Base-by-base conservation (phyloP, 2,329 filamentous ascomycete genomes). In the Colletotrichum sp. region DNA sequence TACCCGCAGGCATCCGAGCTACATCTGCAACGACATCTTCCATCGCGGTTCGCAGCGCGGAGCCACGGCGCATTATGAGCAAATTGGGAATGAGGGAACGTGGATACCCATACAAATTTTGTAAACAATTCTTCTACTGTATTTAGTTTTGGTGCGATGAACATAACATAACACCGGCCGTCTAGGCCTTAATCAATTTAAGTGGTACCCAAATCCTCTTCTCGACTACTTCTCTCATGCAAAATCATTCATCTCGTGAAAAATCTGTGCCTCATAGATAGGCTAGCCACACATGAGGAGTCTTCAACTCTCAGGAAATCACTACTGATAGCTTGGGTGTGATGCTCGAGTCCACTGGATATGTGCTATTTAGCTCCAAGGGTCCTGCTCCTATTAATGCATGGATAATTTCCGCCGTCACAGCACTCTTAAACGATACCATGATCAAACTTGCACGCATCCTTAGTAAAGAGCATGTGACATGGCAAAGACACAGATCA, bases 61-160 rank as follows among this genome's bases (percentile, higher is more conserved):
- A 52, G 44, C 44, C 32, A 9, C 28, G 30, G 30, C 59, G 59
- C 59, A 63, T 15, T 63, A 30, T 63, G 59, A 21, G 59, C 59
- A 36, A 63, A 13, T 21, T 34, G 28, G 18, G 59, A 32, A n/a
- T n/a, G n/a, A 21, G 18, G 28, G 30, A 21, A 24, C 18, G 30
- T 34, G 59, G 32, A 63, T 21, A 21, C 18, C 18, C 26, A 36
- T 32, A 6, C 28, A 32, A 32, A 34, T 12, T 32, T 63, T 34
- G 59, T 21, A n/a, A 63, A 24, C 28, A 63, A 30, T 21, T 21
- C 8, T 63, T 63, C 59, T 63, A 30, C 28, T 34, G 59, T 62
- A 62, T 36, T 62, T 62, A 34, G 26, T 34, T 62, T 62, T 63
- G 59, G 18, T 21, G 59, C 59, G n/a, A 63, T 63, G 59, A 63